Conservation (phyloP, 139 green algal species). For the Chlorella sp. region DNA sequence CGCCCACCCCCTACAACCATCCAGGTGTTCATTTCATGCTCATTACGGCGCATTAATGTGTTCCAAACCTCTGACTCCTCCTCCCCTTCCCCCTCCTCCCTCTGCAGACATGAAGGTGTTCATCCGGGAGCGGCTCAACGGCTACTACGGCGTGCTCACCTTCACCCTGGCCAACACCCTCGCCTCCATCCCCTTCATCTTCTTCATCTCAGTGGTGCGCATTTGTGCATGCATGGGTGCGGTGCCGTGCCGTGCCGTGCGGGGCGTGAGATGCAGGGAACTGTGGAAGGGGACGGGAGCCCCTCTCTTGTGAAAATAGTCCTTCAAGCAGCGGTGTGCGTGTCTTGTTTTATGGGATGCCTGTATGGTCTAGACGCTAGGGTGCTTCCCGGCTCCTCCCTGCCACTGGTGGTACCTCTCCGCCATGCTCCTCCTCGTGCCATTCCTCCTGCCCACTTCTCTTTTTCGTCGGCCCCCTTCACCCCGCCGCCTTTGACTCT, state of each 20-base stretch:
- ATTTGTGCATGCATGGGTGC: too few relatives aligned
- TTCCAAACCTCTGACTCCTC: neutral
- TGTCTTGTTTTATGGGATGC: too few relatives aligned
- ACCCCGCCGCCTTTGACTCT: neutral
- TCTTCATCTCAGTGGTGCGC: constrained; percentile 68
- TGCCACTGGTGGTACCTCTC: too few relatives aligned
- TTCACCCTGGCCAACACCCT: constrained; percentile 75
- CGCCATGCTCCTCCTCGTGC: neutral
- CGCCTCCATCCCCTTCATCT: constrained; percentile 73
- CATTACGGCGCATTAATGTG: too few relatives aligned
- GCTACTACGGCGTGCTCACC: constrained; percentile 68
- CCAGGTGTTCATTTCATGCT: neutral
- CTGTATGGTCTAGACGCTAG: neutral
- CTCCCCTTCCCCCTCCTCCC: neutral
- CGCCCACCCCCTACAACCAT: too few relatives aligned
- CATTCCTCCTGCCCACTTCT: neutral
- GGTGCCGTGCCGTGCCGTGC: too few relatives aligned
- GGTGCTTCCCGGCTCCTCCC: neutral
- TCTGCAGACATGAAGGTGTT: constrained; percentile 47
- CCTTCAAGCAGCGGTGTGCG: too few relatives aligned
- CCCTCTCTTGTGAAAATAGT: too few relatives aligned
- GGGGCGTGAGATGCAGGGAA: too few relatives aligned
- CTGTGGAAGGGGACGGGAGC: too few relatives aligned
- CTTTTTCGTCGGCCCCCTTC: neutral
- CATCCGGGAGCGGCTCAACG: constrained; percentile 71